Percentiles rank a stretch among this genome's conserved stretches.
These are phyloP conservation scores for Nigrospora oryzae DNA, from an alignment of 2,329 filamentous ascomycete species.

Conservation along the genomic window DNA sequence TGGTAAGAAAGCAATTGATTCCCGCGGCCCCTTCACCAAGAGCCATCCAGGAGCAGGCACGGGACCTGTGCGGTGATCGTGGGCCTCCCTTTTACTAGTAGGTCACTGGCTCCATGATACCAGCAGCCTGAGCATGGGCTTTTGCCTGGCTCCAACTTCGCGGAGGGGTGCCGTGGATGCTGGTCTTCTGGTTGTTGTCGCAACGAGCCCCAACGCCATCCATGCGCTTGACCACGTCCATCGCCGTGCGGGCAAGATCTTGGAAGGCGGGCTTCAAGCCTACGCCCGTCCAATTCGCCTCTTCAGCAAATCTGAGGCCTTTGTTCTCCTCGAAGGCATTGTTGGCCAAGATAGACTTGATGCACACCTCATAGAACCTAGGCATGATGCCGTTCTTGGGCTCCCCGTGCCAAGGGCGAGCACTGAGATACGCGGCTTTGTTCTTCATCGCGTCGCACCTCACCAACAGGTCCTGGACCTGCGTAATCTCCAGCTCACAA, in stretches of 20 bases:
- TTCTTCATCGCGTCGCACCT: neutral
- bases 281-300: constrained; percentile 13
- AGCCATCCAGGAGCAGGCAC: too few species aligned
- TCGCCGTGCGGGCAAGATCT: constrained; percentile 12
- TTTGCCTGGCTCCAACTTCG: neutral
- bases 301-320: constrained; percentile 14
- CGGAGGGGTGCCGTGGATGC: constrained; percentile 3
- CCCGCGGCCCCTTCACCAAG: too few species aligned
- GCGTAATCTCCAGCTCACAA: constrained; percentile 14
- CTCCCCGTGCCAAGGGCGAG: constrained; percentile 2
- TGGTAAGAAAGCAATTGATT: too few species aligned
- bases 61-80: too few species aligned
- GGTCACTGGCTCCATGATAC: too few species aligned
- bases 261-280: constrained; percentile 12
- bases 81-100: neutral
- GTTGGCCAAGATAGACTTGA: constrained; percentile 12
- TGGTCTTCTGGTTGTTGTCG: constrained; percentile 12
- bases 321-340: constrained; percentile 15
- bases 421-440: constrained; percentile 3
- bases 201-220: constrained; percentile 19
- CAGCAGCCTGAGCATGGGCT: neutral
- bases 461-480: constrained; percentile 17
- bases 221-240: constrained; percentile 14
- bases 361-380: constrained; percentile 15
- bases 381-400: constrained; percentile 4